These are phyloP conservation scores for Colletotrichum sublineola DNA, from an alignment of 2,329 filamentous ascomycete species.

Conservation along the genomic window DNA sequence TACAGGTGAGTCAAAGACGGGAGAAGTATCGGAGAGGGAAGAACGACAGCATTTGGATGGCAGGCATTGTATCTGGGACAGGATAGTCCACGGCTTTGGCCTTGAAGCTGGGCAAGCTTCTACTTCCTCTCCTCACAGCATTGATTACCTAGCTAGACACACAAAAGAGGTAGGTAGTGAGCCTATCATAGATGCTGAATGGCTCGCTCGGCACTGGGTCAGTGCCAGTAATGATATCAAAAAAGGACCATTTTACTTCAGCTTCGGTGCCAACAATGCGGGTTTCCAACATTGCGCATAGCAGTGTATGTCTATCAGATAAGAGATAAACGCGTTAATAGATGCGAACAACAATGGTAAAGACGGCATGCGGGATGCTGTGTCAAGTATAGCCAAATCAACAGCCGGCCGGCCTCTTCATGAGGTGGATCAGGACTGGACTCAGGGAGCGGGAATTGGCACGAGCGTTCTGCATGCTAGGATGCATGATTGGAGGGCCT, in stretches of 20 bases:
- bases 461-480: neutral
- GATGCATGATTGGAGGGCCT: neutral
- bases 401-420: neutral
- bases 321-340: neutral
- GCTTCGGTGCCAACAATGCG: neutral
- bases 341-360: neutral
- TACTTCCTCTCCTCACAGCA: neutral
- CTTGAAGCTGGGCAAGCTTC: neutral
- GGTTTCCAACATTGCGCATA: neutral
- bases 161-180: neutral
- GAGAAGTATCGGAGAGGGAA: neutral
- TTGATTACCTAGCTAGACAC: neutral
- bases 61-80: neutral
- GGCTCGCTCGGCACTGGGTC: neutral
- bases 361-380: neutral
- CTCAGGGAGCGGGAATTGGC: neutral
- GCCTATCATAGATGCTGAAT: neutral
- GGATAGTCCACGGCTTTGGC: neutral
- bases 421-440: neutral
- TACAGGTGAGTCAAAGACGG: neutral
- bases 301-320: rapidly evolving
- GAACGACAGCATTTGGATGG: neutral
- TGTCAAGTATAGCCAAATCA: neutral
- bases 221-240: neutral
- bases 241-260: neutral